Evolutionary conservation across 305 asterid genomes (phyloP), one percentile per base, ranked within the genome.

Genomic region (Withania somnifera): DNA sequence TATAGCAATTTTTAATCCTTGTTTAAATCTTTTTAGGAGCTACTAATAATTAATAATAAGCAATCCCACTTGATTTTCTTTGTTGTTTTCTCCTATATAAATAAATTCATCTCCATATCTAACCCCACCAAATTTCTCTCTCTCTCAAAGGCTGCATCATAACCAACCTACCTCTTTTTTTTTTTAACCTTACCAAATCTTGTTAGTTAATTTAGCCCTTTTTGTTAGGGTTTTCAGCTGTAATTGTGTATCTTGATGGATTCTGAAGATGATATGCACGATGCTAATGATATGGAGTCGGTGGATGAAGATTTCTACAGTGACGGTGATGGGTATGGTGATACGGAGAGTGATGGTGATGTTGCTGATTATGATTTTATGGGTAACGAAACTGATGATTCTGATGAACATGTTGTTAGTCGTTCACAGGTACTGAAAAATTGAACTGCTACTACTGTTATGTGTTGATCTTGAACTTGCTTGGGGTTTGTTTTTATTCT

Each of bases 211-310:
- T n/a, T n/a, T n/a, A n/a, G n/a, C n/a, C n/a, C n/a, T n/a, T n/a
- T n/a, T n/a, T n/a, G n/a, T 73, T 73, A 75, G 80, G 79, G 80
- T 50, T 75, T 75, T 7, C 1, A 22, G 57, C 77, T 40, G 34
- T 22, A 40, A 2, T 58, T 36, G n/a, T n/a, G n/a, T n/a, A n/a
- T n/a, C 15, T 42, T 26, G 61, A 94, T 94, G 98, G 97, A 93
- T 15, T 93, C 98, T 17, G 97, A 93, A 53, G 98, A 94, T 85
- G 97, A 94, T 90, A 93, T 94, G 98, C 98, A 91, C 93, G 98
- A 93, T 83, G 97, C 94, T 45, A 90, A 88, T 85, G 97, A 88
- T 34, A 84, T 88, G 56, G 97, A 92, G 78, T 93, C 95, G 67
- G 89, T 82, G 71, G 95, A 89, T 83, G 97, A 91, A 75, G 95